phyloP scores from a whole-genome alignment of 345 rosid genomes.

The Moringa oleifera region DNA sequence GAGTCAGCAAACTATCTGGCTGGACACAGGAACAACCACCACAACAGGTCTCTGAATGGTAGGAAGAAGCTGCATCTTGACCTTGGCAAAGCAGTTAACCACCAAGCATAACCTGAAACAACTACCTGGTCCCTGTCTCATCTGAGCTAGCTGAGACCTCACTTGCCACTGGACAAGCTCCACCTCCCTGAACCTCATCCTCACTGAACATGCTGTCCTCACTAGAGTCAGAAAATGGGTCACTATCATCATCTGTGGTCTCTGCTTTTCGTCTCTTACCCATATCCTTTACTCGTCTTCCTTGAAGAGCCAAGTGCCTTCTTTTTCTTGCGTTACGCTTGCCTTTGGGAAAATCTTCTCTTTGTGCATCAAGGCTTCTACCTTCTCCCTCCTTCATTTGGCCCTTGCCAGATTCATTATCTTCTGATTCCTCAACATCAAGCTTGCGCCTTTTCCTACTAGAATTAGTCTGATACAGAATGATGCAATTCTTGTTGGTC shows the following conservation, averaged over 20 bases:
- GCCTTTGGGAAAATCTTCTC: slow-evolving; percentile 88
- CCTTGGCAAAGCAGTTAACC: slow-evolving; percentile 10
- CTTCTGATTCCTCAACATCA: slow-evolving; percentile 78
- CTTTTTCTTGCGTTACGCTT: slow-evolving; percentile 88
- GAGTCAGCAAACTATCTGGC: too few relatives aligned
- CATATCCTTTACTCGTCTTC: slow-evolving; percentile 67
- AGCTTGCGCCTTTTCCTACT: slow-evolving; percentile 77
- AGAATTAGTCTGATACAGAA: slow-evolving; percentile 54
- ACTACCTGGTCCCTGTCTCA: slow-evolving; percentile 34
- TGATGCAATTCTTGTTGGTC: too few relatives aligned
- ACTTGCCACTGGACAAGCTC: slow-evolving; percentile 26
- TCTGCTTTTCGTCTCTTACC: slow-evolving; percentile 52
- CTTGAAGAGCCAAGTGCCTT: slow-evolving; percentile 69
- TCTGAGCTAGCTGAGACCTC: slow-evolving; percentile 67
- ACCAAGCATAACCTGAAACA: neutral
- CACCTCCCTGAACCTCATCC: slow-evolving; percentile 46
- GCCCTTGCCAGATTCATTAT: slow-evolving; percentile 49
- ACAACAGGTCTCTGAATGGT: neutral
- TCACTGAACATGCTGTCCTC: slow-evolving; percentile 74
- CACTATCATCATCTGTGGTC: slow-evolving; percentile 45
- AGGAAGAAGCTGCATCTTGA: neutral
- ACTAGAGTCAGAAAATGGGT: slow-evolving; percentile 56
- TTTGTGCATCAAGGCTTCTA: slow-evolving; percentile 53
- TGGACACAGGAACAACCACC: too few relatives aligned
- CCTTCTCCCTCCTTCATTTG: slow-evolving; percentile 40